These are phyloP conservation scores for Dunaliella sp. DNA, from an alignment of 139 green algal species.

Conservation along the genomic window DNA sequence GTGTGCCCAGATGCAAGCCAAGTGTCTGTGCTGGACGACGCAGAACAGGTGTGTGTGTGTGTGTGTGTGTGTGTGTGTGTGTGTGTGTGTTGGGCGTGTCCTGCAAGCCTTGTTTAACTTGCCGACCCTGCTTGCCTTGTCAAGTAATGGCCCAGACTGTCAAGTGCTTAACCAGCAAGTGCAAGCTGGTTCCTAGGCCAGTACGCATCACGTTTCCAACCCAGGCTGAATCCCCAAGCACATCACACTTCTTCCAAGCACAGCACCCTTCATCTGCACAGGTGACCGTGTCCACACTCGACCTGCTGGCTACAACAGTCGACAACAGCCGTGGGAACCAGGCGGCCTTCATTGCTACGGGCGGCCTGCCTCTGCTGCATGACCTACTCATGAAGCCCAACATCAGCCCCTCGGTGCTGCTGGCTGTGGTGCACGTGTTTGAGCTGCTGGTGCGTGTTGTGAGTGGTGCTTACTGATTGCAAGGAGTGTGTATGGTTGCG, in stretches of 20 bases:
- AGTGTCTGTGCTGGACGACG: conserved; percentile 17
- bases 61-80: not conserved
- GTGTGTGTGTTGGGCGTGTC: not conserved
- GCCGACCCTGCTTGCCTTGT: too few species aligned
- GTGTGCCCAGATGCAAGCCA: not conserved
- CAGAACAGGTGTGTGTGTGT: conserved; percentile 22
- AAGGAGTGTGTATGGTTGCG: too few species aligned
- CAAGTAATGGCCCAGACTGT: too few species aligned
- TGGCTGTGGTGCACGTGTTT: not conserved
- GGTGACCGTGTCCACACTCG: conserved; percentile 21
- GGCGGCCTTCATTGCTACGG: conserved; percentile 5
- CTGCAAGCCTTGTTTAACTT: too few species aligned
- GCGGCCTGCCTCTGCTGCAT: conserved; percentile 8
- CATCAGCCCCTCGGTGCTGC: conserved; percentile 2
- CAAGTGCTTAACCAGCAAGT: too few species aligned
- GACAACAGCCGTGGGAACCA: conserved; percentile 36
- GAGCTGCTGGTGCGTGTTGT: conserved; percentile 1
- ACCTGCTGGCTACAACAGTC: conserved; percentile 18
- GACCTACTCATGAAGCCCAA: conserved; percentile 7
- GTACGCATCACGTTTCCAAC: too few species aligned
- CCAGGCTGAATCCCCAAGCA: too few species aligned
- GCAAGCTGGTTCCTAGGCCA: too few species aligned
- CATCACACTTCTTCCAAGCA: too few species aligned
- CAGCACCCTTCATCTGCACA: too few species aligned
- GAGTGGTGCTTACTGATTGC: too few species aligned